Conservation (phyloP, 1,139 yeast genomes). For the Kodamaea arcana region DNA sequence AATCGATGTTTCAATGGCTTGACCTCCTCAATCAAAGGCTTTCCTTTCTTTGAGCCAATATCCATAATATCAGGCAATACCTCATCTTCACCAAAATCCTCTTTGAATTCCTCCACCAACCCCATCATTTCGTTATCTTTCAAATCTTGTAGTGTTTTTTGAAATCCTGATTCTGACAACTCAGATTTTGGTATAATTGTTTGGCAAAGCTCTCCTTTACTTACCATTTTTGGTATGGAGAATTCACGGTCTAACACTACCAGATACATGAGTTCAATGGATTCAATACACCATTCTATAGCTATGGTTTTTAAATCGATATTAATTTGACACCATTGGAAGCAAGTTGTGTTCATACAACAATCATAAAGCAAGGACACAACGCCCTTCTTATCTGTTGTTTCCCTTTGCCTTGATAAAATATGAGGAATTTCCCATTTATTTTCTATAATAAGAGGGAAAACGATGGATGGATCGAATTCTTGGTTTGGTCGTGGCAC, state of each 20-base stretch:
- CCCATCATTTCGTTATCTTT: constrained; percentile 39
- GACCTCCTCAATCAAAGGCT: constrained; percentile 42
- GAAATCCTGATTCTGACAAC: constrained; percentile 29
- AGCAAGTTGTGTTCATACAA: constrained; percentile 58
- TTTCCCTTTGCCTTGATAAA: constrained; percentile 53
- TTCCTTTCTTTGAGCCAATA: constrained; percentile 12
- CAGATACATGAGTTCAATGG: constrained; percentile 52
- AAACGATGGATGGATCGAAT: constrained; percentile 55
- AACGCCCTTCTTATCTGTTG: constrained; percentile 66
- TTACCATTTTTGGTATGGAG: constrained; percentile 57
- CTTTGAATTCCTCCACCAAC: constrained; percentile 34
- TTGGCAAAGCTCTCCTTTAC: constrained; percentile 50
- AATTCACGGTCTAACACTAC: constrained; percentile 38
- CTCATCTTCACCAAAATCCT: constrained; percentile 13
- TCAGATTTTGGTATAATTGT: constrained; percentile 34
- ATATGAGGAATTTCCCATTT: constrained; percentile 85
- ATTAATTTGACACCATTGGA: constrained; percentile 60
- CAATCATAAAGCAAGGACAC: constrained; percentile 71
- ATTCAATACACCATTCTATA: constrained; percentile 64
- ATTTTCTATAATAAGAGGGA: constrained; percentile 63
- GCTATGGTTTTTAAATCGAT: constrained; percentile 44
- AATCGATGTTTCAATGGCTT: no score
- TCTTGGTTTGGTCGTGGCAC: constrained; percentile 52
- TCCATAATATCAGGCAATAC: constrained; percentile 19
- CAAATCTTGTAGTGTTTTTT: constrained; percentile 29